These are phyloP conservation scores for Boletus huronensis DNA, from an alignment of 768 basidiomycete genomes.

Conservation along the genomic window DNA sequence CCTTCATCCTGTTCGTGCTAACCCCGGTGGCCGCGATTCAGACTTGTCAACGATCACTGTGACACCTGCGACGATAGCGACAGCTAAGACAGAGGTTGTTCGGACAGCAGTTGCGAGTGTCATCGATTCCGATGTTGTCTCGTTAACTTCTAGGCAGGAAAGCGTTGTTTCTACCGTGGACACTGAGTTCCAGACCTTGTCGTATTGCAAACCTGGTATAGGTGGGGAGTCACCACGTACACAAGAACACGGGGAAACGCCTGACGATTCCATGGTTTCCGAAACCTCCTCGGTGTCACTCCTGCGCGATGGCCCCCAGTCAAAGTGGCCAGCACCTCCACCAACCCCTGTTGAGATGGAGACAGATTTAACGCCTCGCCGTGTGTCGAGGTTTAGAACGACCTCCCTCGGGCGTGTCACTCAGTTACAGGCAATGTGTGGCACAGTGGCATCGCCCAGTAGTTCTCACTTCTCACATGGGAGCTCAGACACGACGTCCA, in stretches of 20 bases:
- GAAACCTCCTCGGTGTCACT: conserved; percentile 16
- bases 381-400: conserved; percentile 26
- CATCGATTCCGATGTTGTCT: conserved; percentile 34
- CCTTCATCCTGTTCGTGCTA: conserved; percentile 13
- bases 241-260: conserved; percentile 11
- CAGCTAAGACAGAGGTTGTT: conserved; percentile 46
- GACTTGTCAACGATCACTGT: conserved; percentile 43
- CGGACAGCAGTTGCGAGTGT: conserved; percentile 53
- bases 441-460: conserved; percentile 41
- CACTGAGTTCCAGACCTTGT: neutral
- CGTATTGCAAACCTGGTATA: neutral
- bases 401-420: conserved; percentile 28
- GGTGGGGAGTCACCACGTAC: conserved; percentile 1
- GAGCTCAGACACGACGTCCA: conserved; percentile 37
- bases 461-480: conserved; percentile 40
- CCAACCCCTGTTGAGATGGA: conserved; percentile 28
- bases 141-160: conserved; percentile 14
- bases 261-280: conserved; percentile 13
- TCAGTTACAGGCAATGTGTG: conserved; percentile 20
- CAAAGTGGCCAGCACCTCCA: conserved; percentile 32
- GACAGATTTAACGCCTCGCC: conserved; percentile 24
- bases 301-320: conserved; percentile 17
- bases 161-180: conserved; percentile 12
- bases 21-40: conserved; percentile 29
- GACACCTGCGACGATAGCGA: conserved; percentile 39